Conservation (phyloP, 306 rosid genomes). For the Delonix regia region DNA sequence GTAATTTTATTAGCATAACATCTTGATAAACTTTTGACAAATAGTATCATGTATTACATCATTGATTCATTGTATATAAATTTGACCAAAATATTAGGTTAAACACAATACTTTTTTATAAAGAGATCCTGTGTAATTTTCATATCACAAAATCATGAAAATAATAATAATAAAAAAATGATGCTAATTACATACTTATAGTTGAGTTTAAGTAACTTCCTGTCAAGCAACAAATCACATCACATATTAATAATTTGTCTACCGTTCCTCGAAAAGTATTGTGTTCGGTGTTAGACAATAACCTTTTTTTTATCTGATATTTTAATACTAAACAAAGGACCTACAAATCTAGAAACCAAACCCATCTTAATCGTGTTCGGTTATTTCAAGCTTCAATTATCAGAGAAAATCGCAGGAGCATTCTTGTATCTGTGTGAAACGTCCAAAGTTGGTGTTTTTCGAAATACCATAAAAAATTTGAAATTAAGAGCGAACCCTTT, state of each 20-base stretch:
- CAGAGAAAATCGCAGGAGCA: too few species aligned
- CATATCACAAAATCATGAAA: too few species aligned
- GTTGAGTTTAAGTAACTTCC: background rate
- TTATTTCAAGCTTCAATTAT: background rate
- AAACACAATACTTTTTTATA: too few species aligned
- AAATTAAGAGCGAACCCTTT: constrained; percentile 17
- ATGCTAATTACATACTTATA: background rate
- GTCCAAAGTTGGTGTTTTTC: constrained; percentile 22
- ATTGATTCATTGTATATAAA: background rate
- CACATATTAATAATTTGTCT: background rate
- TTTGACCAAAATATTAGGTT: background rate
- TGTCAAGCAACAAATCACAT: background rate
- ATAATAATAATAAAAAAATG: background rate
- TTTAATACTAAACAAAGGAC: constrained; percentile 19
- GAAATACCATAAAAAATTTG: constrained; percentile 25
- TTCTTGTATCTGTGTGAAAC: constrained; percentile 30
- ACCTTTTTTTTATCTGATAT: background rate
- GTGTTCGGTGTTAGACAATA: background rate
- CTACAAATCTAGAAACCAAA: constrained; percentile 21
- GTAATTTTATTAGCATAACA: background rate
- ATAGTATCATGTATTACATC: background rate
- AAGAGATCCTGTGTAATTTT: too few species aligned
- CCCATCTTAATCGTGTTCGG: background rate
- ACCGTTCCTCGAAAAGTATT: background rate
- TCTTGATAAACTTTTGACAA: background rate